These are phyloP conservation scores for Adenanthera pavonina DNA, from an alignment of 306 rosid species.

Conservation along the genomic window DNA sequence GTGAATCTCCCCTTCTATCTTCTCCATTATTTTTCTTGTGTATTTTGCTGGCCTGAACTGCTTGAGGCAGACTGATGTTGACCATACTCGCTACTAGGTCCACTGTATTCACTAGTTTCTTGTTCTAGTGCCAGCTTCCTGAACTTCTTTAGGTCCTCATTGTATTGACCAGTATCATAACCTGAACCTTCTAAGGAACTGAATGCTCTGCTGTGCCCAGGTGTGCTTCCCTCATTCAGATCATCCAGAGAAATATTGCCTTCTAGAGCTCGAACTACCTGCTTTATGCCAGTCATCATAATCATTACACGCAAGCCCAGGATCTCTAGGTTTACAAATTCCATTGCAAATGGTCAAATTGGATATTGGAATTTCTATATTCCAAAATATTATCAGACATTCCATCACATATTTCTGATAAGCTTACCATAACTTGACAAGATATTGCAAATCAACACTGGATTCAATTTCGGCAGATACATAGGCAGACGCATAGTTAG, in stretches of 20 bases:
- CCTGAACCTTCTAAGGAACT: constrained; percentile 70
- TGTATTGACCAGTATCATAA: constrained; percentile 51
- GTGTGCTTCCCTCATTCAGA: constrained; percentile 67
- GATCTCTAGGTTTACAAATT: constrained; percentile 16
- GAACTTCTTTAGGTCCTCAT: constrained; percentile 53
- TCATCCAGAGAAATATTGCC: constrained; percentile 77
- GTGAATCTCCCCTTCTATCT: constrained; percentile 18
- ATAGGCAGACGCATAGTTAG: not conserved
- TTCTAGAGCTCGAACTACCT: constrained; percentile 85
- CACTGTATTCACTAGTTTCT: constrained; percentile 44
- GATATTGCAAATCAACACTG: not conserved
- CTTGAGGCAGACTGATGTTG: constrained; percentile 51
- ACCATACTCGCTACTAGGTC: constrained; percentile 57
- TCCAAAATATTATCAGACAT: not conserved
- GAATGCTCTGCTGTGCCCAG: constrained; percentile 62
- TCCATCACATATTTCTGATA: not conserved
- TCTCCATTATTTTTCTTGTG: constrained; percentile 45
- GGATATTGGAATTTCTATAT: constrained; percentile 6
- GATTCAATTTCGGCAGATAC: not conserved
- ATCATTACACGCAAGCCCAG: not conserved
- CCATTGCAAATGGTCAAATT: not conserved
- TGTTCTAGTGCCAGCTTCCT: constrained; percentile 45
- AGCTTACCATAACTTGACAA: constrained; percentile 8
- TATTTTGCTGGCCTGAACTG: constrained; percentile 52
- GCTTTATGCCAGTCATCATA: constrained; percentile 15